Conservation (phyloP, 179 eudicot species). For the Silene vulgaris region DNA sequence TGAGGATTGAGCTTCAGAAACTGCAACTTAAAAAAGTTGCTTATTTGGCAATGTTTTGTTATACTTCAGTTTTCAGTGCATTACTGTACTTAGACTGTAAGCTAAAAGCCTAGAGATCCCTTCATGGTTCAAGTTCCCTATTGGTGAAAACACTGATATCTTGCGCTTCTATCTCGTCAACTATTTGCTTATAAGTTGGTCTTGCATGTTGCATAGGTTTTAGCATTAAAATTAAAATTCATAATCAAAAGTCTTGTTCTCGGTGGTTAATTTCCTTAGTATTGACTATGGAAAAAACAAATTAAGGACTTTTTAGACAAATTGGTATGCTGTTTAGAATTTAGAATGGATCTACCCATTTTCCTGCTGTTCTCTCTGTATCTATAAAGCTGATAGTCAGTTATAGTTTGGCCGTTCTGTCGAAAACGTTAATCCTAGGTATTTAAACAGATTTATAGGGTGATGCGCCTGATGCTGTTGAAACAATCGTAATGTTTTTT, state of each 20-base stretch:
- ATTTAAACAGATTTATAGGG: slow-evolving; percentile 5
- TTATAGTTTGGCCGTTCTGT: neutral
- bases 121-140: neutral
- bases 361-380: slow-evolving; percentile 5
- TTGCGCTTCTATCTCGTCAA: neutral
- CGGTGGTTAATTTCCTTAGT: neutral
- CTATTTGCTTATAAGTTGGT: neutral
- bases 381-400: slow-evolving; percentile 6
- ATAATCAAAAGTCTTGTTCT: neutral
- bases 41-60: neutral
- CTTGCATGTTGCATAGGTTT: neutral
- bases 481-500: neutral
- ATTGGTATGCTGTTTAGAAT: neutral
- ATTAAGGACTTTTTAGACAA: neutral
- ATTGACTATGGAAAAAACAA: neutral
- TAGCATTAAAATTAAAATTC: neutral
- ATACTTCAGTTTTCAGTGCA: neutral
- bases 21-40: neutral
- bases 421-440: neutral
- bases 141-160: neutral
- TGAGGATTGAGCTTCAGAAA: neutral
- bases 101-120: neutral
- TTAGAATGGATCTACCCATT: neutral
- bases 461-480: neutral
- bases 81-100: neutral